A percentile compares a stretch with the other conserved stretches of the same genome.
phyloP scores from a whole-genome alignment of 2,329 filamentous ascomycete genomes.

The Botrytis deweyae region DNA sequence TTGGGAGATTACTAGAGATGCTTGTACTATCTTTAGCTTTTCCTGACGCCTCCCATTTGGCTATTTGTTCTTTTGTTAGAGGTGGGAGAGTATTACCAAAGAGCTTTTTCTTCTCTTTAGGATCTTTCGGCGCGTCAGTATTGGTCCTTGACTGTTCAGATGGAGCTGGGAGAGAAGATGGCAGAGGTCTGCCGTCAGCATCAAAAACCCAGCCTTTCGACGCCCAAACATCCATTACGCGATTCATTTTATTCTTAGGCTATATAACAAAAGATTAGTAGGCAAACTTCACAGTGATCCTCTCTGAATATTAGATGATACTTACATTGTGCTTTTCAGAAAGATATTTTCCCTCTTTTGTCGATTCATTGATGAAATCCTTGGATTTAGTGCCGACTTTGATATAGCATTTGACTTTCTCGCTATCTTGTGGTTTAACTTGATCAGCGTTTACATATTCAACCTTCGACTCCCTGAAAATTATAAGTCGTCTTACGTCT shows the following conservation, averaged over 20 bases:
- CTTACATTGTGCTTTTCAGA: not conserved
- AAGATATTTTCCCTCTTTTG: not conserved
- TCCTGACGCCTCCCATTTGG: no score
- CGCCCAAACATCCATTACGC: not conserved
- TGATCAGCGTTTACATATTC: not conserved
- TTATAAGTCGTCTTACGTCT: not conserved
- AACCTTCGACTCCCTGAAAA: not conserved
- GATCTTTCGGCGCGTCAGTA: not conserved
- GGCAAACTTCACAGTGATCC: not conserved
- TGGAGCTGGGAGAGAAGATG: not conserved
- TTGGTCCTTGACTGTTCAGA: not conserved
- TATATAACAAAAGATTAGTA: not conserved
- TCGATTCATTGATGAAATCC: not conserved
- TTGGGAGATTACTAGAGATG: no score
- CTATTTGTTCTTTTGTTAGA: no score
- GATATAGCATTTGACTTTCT: not conserved
- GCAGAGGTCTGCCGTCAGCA: not conserved
- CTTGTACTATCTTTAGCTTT: not conserved
- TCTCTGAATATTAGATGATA: rapidly evolving
- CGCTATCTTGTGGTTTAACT: no score
- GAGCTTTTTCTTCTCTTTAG: no score
- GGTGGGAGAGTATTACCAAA: no score
- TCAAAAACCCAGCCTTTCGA: not conserved
- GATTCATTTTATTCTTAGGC: not conserved
- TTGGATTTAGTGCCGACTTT: not conserved